Evolutionary conservation across 2,329 filamentous ascomycete species (phyloP).

Genomic region (Diaporthe australafricana): DNA sequence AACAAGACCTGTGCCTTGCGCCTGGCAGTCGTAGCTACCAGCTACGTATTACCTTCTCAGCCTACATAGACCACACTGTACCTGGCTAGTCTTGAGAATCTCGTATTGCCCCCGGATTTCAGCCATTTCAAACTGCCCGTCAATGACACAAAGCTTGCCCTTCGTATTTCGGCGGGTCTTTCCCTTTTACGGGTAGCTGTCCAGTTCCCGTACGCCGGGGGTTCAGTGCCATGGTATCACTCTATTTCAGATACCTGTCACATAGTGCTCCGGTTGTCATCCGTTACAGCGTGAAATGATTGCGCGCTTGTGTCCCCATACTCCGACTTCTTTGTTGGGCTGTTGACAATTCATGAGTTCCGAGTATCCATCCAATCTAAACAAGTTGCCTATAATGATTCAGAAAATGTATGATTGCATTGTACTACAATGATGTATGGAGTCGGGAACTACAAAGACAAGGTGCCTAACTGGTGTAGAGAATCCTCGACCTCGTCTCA

Average conservation of each 20-base stretch:
- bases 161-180: conserved; percentile 7
- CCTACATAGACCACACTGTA: neutral
- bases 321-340: neutral
- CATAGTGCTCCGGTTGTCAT: neutral
- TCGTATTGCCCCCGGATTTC: conserved; percentile 22
- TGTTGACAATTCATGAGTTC: neutral
- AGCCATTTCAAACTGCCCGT: conserved; percentile 6
- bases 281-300: neutral
- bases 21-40: neutral
- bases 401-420: neutral
- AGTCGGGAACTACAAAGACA: neutral
- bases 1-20: neutral
- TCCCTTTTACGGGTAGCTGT: neutral
- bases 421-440: neutral
- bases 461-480: neutral
- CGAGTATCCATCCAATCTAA: neutral
- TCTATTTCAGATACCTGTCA: neutral
- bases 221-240: neutral
- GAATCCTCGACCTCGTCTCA: too few species aligned
- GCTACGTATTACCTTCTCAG: neutral
- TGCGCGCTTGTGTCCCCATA: neutral
- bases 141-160: conserved; percentile 15
- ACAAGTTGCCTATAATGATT: neutral
- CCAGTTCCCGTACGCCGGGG: neutral
- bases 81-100: conserved; percentile 5